Evolutionary conservation across 768 basidiomycete genomes (phyloP).

Genomic region (Naematelia aurantialba): DNA sequence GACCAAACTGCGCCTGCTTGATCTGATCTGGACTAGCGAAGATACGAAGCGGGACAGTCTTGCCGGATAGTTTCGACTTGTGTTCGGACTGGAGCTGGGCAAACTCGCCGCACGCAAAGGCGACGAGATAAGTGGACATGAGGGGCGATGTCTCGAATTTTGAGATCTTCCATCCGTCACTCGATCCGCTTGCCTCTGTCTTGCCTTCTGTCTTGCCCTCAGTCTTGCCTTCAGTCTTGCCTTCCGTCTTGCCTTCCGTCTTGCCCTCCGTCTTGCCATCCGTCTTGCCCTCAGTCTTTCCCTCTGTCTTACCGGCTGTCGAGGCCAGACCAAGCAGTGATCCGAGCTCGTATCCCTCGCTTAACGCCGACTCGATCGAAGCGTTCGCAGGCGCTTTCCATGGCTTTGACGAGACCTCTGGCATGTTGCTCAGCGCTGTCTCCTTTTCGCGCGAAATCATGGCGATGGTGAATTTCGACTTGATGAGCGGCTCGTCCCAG

Average conservation of each 20-base stretch:
- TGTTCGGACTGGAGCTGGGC: slow-evolving; percentile 67
- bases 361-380: slow-evolving; percentile 35
- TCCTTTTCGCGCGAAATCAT: slow-evolving; percentile 74
- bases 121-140: slow-evolving; percentile 83
- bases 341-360: slow-evolving; percentile 39
- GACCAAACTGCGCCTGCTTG: slow-evolving; percentile 74
- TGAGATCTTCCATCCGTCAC: slow-evolving; percentile 69
- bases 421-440: slow-evolving; percentile 82
- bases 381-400: slow-evolving; percentile 42
- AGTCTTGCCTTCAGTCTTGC: slow-evolving; percentile 45
- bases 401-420: slow-evolving; percentile 61
- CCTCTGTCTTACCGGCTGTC: slow-evolving; percentile 39
- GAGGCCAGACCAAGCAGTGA: slow-evolving; percentile 23
- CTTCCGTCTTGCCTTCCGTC: slow-evolving; percentile 46
- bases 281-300: slow-evolving; percentile 45
- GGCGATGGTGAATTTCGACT: slow-evolving; percentile 68
- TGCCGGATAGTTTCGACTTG: slow-evolving; percentile 72
- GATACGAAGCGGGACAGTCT: slow-evolving; percentile 74
- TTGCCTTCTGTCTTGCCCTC: slow-evolving; percentile 51
- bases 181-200: slow-evolving; percentile 23
- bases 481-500: slow-evolving; percentile 90
- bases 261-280: slow-evolving; percentile 46
- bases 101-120: slow-evolving; percentile 71
- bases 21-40: slow-evolving; percentile 81
- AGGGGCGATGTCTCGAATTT: slow-evolving; percentile 75